Evolutionary conservation across 192 early-diverging fungal genomes (phyloP).

Genomic region (Coemansia sp.): DNA sequence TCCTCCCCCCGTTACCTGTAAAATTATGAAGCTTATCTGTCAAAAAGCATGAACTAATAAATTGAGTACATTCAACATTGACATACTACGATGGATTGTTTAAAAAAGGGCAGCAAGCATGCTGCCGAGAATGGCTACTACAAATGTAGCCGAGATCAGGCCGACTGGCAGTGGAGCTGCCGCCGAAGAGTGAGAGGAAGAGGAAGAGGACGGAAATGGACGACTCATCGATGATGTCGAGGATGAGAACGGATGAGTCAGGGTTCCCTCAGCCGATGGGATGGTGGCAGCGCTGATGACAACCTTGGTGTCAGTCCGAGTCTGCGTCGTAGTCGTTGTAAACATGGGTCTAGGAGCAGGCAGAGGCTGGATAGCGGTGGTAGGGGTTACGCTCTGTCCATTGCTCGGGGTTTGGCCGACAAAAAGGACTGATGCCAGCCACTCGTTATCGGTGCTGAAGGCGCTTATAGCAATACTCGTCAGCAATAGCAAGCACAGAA

Average conservation of each 20-base stretch:
- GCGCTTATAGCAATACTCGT: not conserved
- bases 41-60: not conserved
- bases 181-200: not conserved
- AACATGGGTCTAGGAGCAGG: not conserved
- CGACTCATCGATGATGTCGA: not conserved
- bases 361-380: not conserved
- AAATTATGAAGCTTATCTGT: not conserved
- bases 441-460: not conserved
- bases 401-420: not conserved
- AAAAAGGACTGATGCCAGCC: not conserved
- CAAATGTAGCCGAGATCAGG: not conserved
- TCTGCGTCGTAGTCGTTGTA: not conserved
- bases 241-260: not conserved
- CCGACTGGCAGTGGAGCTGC: not conserved
- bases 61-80: not conserved
- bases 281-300: not conserved
- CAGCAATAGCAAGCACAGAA: not conserved
- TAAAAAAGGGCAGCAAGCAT: conserved; percentile 2
- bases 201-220: not conserved
- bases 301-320: not conserved
- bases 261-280: not conserved
- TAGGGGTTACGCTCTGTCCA: not conserved
- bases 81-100: not conserved
- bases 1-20: not conserved
- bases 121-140: not conserved